A percentile compares a stretch with the other conserved stretches of the same genome.
These are phyloP conservation scores for Daphne laureola DNA, from an alignment of 441 rosid genomes.

Conservation along the genomic window DNA sequence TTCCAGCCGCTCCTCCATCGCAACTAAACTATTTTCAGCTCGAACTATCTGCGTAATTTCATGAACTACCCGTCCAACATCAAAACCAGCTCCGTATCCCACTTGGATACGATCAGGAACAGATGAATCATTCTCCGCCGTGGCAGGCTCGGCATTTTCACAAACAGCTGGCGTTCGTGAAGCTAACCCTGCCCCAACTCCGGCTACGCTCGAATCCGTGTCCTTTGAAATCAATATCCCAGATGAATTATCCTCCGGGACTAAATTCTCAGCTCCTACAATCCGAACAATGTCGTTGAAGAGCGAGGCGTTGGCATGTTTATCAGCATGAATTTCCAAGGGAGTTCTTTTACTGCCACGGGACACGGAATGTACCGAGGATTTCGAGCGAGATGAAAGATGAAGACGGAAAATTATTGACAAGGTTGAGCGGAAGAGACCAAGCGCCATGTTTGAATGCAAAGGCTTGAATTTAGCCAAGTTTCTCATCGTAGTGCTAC, in stretches of 20 bases:
- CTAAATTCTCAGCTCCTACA: conserved; percentile 32
- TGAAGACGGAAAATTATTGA: conserved; percentile 12
- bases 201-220: neutral
- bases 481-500: conserved; percentile 19
- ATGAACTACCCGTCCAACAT: conserved; percentile 41
- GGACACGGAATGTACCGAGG: conserved; percentile 24
- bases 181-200: neutral
- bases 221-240: conserved; percentile 20
- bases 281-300: conserved; percentile 50
- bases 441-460: conserved; percentile 10
- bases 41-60: conserved; percentile 47
- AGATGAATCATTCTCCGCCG: conserved; percentile 9
- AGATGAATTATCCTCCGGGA: conserved; percentile 20
- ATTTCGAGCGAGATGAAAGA: conserved; percentile 33
- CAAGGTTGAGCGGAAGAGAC: conserved; percentile 4
- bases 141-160: conserved; percentile 31
- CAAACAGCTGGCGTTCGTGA: conserved; percentile 37
- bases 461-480: conserved; percentile 18
- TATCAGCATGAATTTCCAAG: conserved; percentile 28
- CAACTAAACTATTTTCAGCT: conserved; percentile 23
- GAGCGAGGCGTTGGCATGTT: conserved; percentile 29
- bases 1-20: conserved; percentile 61
- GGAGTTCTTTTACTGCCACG: conserved; percentile 12
- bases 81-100: conserved; percentile 20
- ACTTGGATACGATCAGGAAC: conserved; percentile 11